Percentiles rank a stretch among this genome's conserved stretches.
These are phyloP conservation scores for Forsythia suspensa DNA, from an alignment of 257 asterid genomes.

Conservation along the genomic window DNA sequence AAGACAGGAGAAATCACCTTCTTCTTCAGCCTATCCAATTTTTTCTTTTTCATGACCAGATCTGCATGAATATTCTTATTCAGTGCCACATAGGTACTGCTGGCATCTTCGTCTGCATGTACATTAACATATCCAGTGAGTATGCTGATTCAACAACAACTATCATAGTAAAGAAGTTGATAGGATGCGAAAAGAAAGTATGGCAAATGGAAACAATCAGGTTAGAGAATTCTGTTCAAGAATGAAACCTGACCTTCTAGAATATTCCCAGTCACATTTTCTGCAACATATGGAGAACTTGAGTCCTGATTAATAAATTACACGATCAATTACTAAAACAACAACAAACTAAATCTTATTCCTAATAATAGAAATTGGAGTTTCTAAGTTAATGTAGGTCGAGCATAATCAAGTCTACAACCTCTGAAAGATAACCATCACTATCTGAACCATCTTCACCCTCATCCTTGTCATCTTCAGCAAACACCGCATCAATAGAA, in stretches of 20 bases:
- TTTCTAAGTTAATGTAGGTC: neutral
- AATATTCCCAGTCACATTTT: conserved; percentile 37
- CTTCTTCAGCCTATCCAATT: conserved; percentile 76
- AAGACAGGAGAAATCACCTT: conserved; percentile 49
- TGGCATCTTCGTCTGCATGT: conserved; percentile 49
- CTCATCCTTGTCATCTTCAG: conserved; percentile 48
- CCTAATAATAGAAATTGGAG: neutral
- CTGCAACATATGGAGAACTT: conserved; percentile 35
- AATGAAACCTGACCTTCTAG: conserved; percentile 49
- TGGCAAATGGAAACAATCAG: neutral
- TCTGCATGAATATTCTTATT: conserved; percentile 56
- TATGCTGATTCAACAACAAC: conserved; percentile 14
- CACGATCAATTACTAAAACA: conserved; percentile 27
- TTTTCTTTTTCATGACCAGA: conserved; percentile 60
- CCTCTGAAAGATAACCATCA: conserved; percentile 99
- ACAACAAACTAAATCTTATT: neutral
- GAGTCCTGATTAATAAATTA: conserved; percentile 56
- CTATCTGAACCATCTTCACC: conserved; percentile 70
- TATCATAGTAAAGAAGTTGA: conserved; percentile 12
- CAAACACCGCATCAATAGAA: conserved; percentile 63
- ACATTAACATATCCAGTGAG: conserved; percentile 18
- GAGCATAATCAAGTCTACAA: conserved; percentile 33
- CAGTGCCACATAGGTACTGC: conserved; percentile 51
- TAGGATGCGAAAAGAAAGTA: neutral
- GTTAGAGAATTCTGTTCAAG: conserved; percentile 1